Evolutionary conservation across 2,329 filamentous ascomycete species (phyloP).

Genomic region (Biscogniauxia marginata): DNA sequence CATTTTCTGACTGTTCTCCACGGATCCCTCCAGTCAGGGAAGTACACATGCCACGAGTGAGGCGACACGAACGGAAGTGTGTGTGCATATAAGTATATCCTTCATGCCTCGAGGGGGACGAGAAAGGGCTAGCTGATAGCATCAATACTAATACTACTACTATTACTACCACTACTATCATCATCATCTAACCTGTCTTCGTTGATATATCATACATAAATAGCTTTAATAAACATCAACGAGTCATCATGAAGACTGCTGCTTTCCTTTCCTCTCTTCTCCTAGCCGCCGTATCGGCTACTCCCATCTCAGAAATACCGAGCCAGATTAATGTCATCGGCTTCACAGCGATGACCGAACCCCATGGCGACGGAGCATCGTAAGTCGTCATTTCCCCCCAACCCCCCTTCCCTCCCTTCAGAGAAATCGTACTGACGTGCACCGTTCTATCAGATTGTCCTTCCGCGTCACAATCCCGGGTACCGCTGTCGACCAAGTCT

Average conservation of each 20-base stretch:
- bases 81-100: not conserved
- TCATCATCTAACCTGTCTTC: not conserved
- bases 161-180: no score
- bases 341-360: slow-evolving; percentile 21
- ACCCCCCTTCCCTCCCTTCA: not conserved
- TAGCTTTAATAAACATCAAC: not conserved
- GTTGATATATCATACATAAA: not conserved
- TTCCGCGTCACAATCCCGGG: slow-evolving; percentile 20
- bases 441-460: slow-evolving; percentile 12
- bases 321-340: slow-evolving; percentile 17
- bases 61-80: not conserved
- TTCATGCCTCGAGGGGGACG: not conserved
- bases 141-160: not conserved
- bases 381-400: slow-evolving; percentile 11
- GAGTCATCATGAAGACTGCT: slow-evolving; percentile 22
- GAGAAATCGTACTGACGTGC: not conserved
- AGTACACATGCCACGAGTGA: not conserved
- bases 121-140: not conserved
- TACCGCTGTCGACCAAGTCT: slow-evolving; percentile 3
- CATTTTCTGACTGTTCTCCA: not conserved
- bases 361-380: slow-evolving; percentile 20
- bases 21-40: not conserved
- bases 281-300: slow-evolving; percentile 18
- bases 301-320: slow-evolving; percentile 15
- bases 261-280: slow-evolving; percentile 19